Evolutionary conservation across 495 filamentous ascomycete species (phyloP).

Genomic region (Margaritispora aquatica): DNA sequence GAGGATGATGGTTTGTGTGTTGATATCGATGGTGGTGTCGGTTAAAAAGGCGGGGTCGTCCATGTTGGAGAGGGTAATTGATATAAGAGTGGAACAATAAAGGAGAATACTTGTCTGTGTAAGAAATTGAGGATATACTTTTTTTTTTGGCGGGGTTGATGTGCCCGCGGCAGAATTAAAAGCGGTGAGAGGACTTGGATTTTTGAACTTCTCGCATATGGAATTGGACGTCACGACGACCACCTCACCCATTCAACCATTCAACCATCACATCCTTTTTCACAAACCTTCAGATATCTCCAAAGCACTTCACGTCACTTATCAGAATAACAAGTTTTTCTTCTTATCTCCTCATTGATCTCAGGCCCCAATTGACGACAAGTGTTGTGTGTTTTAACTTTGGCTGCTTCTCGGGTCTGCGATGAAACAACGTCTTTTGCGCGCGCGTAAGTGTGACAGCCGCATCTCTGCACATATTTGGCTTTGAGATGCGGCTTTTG

Average conservation of each 20-base stretch:
- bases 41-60: constrained; percentile 16
- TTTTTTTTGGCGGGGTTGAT: not conserved
- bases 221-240: not conserved
- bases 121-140: not conserved
- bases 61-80: not conserved
- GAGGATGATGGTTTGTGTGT: constrained; percentile 60
- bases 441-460: not conserved
- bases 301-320: too few relatives aligned
- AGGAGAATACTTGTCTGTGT: not conserved
- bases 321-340: too few relatives aligned
- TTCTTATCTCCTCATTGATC: too few relatives aligned
- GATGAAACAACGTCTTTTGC: not conserved
- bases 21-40: constrained; percentile 22
- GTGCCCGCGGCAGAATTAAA: not conserved
- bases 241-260: not conserved
- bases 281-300: too few relatives aligned
- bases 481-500: too few relatives aligned
- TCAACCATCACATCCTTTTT: too few relatives aligned
- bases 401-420: not conserved
- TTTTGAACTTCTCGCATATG: not conserved
- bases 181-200: not conserved
- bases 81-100: not conserved
- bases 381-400: not conserved
- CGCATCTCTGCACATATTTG: not conserved
- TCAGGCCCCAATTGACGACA: not conserved